Percentiles rank a stretch among this genome's conserved stretches.
Evolutionary conservation across 805 yeast genomes (phyloP).

Genomic region (Jamesozyma spencerorum): DNA sequence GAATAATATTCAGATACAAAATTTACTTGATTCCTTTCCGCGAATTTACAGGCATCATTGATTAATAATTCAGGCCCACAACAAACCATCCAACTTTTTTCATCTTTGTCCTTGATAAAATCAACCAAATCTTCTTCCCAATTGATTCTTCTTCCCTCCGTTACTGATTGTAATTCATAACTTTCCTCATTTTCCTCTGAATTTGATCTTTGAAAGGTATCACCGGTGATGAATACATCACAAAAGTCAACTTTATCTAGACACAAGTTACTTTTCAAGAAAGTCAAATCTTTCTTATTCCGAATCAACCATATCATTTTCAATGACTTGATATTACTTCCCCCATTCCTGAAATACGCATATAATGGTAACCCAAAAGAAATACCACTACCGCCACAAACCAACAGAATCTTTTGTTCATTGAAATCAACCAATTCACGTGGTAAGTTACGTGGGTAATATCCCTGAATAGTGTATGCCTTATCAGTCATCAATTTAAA

Average conservation of each 20-base stretch:
- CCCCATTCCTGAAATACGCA: conserved; percentile 24
- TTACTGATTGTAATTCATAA: conserved; percentile 1
- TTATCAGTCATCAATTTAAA: conserved; percentile 29
- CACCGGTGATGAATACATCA: conserved; percentile 1
- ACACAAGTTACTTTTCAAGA: not conserved
- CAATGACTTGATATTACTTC: conserved; percentile 21
- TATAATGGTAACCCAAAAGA: conserved; percentile 51
- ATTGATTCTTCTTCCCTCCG: conserved; percentile 12
- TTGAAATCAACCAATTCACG: conserved; percentile 34
- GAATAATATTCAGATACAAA: conserved; percentile 19
- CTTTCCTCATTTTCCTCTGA: conserved; percentile 8
- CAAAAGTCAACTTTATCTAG: not conserved
- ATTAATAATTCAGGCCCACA: conserved; percentile 26
- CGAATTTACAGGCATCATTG: conserved; percentile 14
- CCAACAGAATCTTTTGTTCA: conserved; percentile 42
- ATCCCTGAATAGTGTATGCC: conserved; percentile 34
- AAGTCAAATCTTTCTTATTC: conserved; percentile 19
- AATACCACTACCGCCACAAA: conserved; percentile 70
- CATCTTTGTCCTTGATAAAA: conserved; percentile 12
- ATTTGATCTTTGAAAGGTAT: not conserved
- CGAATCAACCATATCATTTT: conserved; percentile 48
- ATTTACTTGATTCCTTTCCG: conserved; percentile 13
- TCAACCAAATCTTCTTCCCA: conserved; percentile 22
- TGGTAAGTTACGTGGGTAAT: conserved; percentile 35
- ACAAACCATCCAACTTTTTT: conserved; percentile 22